A percentile compares a stretch with the other conserved stretches of the same genome.
phyloP scores from a whole-genome alignment of 139 green algal species.

The Nannochloris sp. region DNA sequence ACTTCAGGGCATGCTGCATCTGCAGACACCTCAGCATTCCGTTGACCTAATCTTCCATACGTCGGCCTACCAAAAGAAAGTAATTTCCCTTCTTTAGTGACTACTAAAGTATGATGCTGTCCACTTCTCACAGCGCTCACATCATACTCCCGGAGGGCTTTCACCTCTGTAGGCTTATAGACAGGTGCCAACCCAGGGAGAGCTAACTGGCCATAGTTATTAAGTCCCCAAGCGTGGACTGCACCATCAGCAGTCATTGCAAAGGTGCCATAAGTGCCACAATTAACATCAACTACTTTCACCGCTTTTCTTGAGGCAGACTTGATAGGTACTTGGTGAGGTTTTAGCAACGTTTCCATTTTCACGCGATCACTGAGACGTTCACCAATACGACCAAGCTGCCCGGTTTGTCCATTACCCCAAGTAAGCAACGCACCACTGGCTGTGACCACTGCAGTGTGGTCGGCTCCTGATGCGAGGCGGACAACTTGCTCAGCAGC shows the following conservation, averaged over 20 bases:
- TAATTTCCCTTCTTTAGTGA: slow-evolving; percentile 47
- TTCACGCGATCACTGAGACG: slow-evolving; percentile 20
- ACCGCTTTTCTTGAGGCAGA: background rate
- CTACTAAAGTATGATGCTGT: slow-evolving; percentile 80
- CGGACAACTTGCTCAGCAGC: slow-evolving; percentile 32
- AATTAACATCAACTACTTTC: slow-evolving; percentile 42
- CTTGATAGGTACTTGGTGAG: slow-evolving; percentile 25
- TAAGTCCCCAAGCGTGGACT: slow-evolving; percentile 73
- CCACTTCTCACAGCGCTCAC: slow-evolving; percentile 32
- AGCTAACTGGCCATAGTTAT: slow-evolving; percentile 86
- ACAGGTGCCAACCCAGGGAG: slow-evolving; percentile 26
- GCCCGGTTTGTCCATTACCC: slow-evolving; percentile 71
- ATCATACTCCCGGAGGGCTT: slow-evolving; percentile 23
- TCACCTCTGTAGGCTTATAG: slow-evolving; percentile 30
- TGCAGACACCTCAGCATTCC: slow-evolving; percentile 31
- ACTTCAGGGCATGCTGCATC: slow-evolving; percentile 34
- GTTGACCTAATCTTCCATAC: slow-evolving; percentile 73
- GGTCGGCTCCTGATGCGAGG: slow-evolving; percentile 62
- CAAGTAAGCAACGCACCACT: slow-evolving; percentile 63
- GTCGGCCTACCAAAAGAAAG: slow-evolving; percentile 67
- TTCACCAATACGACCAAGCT: slow-evolving; percentile 67
- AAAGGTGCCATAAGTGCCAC: slow-evolving; percentile 67
- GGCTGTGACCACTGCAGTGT: slow-evolving; percentile 52
- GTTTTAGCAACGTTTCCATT: slow-evolving; percentile 40
- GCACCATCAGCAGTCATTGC: slow-evolving; percentile 42